These are phyloP conservation scores for Nadsonia starkeyi-henricii DNA, from an alignment of 1,139 yeast species.

Conservation along the genomic window DNA sequence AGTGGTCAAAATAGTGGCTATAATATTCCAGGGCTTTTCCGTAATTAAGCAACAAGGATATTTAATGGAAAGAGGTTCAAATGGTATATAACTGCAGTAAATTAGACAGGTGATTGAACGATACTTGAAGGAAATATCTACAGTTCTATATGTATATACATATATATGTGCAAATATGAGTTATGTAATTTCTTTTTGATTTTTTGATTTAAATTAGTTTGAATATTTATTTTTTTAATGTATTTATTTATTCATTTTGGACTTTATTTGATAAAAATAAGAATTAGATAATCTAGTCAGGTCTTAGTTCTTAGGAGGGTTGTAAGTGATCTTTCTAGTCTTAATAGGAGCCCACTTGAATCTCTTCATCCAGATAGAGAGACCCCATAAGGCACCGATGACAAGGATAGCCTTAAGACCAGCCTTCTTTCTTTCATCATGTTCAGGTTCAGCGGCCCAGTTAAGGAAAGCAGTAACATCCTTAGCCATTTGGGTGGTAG, in stretches of 20 bases:
- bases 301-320: constrained; percentile 44
- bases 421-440: constrained; percentile 92
- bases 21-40: neutral
- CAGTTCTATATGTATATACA: no score
- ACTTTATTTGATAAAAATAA: no score
- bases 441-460: constrained; percentile 99
- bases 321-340: constrained; percentile 87
- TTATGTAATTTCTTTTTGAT: no score
- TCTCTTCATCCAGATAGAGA: constrained; percentile 87
- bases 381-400: constrained; percentile 63
- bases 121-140: no score
- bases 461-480: constrained; percentile 90
- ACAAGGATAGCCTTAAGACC: constrained; percentile 88
- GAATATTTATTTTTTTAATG: no score
- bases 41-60: neutral
- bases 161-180: no score
- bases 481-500: constrained; percentile 98
- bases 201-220: no score
- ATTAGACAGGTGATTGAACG: no score
- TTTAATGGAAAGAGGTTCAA: no score
- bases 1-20: neutral
- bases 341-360: constrained; percentile 97
- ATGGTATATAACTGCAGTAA: no score
- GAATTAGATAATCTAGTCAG: no score
- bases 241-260: no score